phyloP scores from a whole-genome alignment of 306 rosid species.

The Gillenia trifoliata region DNA sequence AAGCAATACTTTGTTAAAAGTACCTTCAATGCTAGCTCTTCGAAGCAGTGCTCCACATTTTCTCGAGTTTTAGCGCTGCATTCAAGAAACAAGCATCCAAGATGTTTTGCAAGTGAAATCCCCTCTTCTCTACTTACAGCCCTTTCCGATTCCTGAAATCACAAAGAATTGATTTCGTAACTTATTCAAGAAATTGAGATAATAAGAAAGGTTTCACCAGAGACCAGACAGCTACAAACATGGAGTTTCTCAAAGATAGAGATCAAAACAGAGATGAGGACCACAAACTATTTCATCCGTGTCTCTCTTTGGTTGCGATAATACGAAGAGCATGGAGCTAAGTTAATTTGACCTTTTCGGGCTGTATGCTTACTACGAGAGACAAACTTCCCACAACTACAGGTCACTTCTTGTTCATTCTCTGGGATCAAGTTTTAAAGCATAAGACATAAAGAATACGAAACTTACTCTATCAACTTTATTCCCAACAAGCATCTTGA shows the following conservation, averaged over 20 bases:
- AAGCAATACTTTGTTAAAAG: background rate
- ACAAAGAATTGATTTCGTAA: background rate
- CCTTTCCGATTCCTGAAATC: slow-evolving; percentile 75
- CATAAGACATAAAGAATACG: slow-evolving; percentile 5
- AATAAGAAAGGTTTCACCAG: background rate
- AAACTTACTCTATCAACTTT: slow-evolving; percentile 89
- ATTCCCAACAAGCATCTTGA: slow-evolving; percentile 91
- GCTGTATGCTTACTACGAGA: background rate
- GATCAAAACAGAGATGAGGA: no score
- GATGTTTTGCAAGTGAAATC: slow-evolving; percentile 66
- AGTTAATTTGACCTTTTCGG: background rate
- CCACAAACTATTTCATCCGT: no score
- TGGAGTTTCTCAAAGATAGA: no score
- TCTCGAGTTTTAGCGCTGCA: slow-evolving; percentile 95
- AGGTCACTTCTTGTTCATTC: slow-evolving; percentile 1
- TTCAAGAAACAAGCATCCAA: slow-evolving; percentile 79
- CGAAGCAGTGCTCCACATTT: slow-evolving; percentile 80
- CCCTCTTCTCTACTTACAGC: slow-evolving; percentile 92
- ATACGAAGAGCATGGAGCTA: background rate
- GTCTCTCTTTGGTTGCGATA: no score
- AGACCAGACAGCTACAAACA: background rate
- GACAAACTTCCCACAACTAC: background rate
- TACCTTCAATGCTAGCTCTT: slow-evolving; percentile 92
- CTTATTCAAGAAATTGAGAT: no score
- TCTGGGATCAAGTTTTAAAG: slow-evolving; percentile 8